Evolutionary conservation across 2,329 filamentous ascomycete species (phyloP).

Genomic region (Colletotrichum lindemuthianum): DNA sequence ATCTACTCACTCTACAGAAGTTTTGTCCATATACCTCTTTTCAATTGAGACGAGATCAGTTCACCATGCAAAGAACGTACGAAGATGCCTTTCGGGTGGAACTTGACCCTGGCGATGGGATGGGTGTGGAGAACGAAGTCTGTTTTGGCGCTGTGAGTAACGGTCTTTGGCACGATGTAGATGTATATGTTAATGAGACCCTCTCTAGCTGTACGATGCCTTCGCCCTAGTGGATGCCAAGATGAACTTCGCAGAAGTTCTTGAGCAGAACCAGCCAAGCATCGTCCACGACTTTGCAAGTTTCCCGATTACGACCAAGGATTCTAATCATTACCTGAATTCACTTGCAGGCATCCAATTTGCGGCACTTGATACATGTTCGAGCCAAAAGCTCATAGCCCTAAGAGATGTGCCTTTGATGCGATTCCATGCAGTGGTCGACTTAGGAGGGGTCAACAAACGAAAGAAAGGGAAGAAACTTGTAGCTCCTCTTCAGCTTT

Average conservation of each 20-base stretch:
- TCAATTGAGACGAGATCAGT: not conserved
- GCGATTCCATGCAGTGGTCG: not conserved
- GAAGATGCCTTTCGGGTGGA: not conserved
- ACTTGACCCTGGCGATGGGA: not conserved
- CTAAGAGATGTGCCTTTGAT: not conserved
- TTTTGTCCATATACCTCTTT: not conserved
- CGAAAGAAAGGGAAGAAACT: not conserved
- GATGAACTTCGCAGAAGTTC: not conserved
- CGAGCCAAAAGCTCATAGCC: not conserved
- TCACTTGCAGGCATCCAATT: not conserved
- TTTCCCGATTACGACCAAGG: not conserved
- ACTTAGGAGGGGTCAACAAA: not conserved
- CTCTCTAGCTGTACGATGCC: not conserved
- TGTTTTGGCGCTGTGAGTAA: constrained; percentile 3
- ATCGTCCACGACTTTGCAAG: not conserved
- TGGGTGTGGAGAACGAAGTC: not conserved
- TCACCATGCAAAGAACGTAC: not conserved
- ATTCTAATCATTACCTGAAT: not conserved
- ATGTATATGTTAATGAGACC: not conserved
- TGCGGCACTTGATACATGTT: not conserved
- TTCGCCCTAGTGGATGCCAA: not conserved
- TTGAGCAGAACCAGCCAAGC: not conserved
- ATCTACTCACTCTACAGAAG: not conserved
- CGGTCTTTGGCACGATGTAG: not conserved
- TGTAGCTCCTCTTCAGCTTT: not conserved